These are phyloP conservation scores for Kwoniella dendrophila DNA, from an alignment of 768 basidiomycete genomes.

Conservation along the genomic window DNA sequence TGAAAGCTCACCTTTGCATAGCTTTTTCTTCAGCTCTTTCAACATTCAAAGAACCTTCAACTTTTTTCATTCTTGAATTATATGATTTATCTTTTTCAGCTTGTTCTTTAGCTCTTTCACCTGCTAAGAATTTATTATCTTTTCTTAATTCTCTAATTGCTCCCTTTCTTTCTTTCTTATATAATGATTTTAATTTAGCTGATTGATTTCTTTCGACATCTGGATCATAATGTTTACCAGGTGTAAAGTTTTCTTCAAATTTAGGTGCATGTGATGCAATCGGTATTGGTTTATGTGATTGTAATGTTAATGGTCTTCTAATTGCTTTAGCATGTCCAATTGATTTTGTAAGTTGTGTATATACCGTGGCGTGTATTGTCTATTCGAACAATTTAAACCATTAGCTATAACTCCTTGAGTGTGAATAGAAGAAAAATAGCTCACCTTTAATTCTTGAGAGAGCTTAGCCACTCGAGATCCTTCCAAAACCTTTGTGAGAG, in stretches of 20 bases:
- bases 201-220: constrained; percentile 87
- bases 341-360: constrained; percentile 64
- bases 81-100: constrained; percentile 81
- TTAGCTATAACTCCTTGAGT: neutral
- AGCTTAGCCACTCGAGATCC: constrained; percentile 61
- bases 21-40: constrained; percentile 95
- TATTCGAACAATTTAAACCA: constrained; percentile 47
- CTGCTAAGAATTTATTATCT: constrained; percentile 89
- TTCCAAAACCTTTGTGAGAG: constrained; percentile 66
- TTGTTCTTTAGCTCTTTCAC: constrained; percentile 80
- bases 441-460: constrained; percentile 65
- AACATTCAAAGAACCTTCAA: constrained; percentile 64
- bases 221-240: constrained; percentile 69
- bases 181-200: constrained; percentile 78
- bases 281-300: constrained; percentile 93
- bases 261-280: constrained; percentile 92
- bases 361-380: constrained; percentile 60
- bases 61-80: constrained; percentile 78
- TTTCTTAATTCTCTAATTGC: constrained; percentile 95
- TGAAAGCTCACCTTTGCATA: constrained; percentile 65
- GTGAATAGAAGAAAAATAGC: constrained; percentile 18
- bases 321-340: constrained; percentile 72
- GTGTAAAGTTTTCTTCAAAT: constrained; percentile 67
- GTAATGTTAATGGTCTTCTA: constrained; percentile 76
- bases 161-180: constrained; percentile 95